Evolutionary conservation across 23 red algal species (phyloP).

Genomic region (Agarophyton chilense): DNA sequence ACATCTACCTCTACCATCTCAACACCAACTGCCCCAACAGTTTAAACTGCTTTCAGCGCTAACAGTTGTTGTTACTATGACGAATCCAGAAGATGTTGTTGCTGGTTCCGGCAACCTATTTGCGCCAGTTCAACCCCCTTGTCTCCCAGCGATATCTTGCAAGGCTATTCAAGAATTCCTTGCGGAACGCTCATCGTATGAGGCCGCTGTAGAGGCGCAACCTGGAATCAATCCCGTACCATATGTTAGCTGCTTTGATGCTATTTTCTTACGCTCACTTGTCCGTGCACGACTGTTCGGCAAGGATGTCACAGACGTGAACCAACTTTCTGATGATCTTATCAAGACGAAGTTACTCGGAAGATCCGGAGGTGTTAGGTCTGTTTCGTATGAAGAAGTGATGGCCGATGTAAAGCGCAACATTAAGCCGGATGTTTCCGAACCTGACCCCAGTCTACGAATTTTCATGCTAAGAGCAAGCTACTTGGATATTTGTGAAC

Average conservation of each 20-base stretch:
- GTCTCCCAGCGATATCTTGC: too few relatives aligned
- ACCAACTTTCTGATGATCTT: background rate
- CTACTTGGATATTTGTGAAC: slow-evolving; percentile 15
- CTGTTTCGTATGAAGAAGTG: background rate
- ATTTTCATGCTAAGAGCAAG: background rate
- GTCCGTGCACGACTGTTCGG: slow-evolving; percentile 28
- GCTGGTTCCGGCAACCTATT: too few relatives aligned
- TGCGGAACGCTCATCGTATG: too few relatives aligned
- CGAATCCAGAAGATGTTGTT: too few relatives aligned
- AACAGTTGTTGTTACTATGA: too few relatives aligned
- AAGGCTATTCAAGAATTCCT: too few relatives aligned
- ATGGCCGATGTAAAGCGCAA: slow-evolving; percentile 13
- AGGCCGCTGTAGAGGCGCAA: too few relatives aligned
- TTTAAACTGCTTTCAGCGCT: too few relatives aligned
- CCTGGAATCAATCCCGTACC: background rate
- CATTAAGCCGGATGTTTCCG: background rate
- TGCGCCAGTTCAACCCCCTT: too few relatives aligned
- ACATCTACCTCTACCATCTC: too few relatives aligned
- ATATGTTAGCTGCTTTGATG: background rate
- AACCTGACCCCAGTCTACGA: slow-evolving; percentile 26
- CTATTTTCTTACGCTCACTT: slow-evolving; percentile 6
- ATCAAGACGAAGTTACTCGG: background rate
- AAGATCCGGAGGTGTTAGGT: background rate
- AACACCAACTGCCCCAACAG: too few relatives aligned
- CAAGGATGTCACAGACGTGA: background rate